Evolutionary conservation across 805 yeast genomes (phyloP).

Genomic region (Zygoascus bituminiphila): DNA sequence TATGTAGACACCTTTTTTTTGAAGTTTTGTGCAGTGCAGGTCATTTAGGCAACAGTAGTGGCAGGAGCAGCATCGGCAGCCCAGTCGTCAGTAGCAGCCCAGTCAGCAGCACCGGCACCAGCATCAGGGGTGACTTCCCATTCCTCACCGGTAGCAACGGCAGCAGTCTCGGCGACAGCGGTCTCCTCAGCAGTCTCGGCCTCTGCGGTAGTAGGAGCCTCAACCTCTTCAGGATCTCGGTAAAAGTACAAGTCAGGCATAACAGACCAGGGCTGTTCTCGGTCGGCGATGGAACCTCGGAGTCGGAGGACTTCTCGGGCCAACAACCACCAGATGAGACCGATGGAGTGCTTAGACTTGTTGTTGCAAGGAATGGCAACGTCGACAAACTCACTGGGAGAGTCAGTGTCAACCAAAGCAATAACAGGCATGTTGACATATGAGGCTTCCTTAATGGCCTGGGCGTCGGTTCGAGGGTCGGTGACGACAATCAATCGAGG

Average conservation of each 20-base stretch:
- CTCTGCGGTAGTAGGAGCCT: constrained; percentile 61
- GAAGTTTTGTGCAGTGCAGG: neutral
- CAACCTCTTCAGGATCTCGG: constrained; percentile 99
- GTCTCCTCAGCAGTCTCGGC: constrained; percentile 57
- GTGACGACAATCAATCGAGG: constrained; percentile 99
- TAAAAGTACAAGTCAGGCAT: constrained; percentile 99
- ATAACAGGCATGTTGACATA: constrained; percentile 99
- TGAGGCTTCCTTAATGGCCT: constrained; percentile 99
- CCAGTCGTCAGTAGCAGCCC: constrained; percentile 44
- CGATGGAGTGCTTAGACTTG: constrained; percentile 99
- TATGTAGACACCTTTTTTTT: neutral
- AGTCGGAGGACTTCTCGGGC: constrained; percentile 99
- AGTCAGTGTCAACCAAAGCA: constrained; percentile 97
- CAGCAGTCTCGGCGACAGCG: constrained; percentile 70
- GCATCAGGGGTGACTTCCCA: constrained; percentile 32
- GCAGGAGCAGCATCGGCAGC: constrained; percentile 33
- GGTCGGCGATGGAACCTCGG: constrained; percentile 95
- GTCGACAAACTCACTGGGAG: constrained; percentile 98
- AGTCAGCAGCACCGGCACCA: constrained; percentile 52
- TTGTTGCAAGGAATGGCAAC: constrained; percentile 99
- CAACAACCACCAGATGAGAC: constrained; percentile 99
- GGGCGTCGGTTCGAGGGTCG: constrained; percentile 99
- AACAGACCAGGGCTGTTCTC: constrained; percentile 95
- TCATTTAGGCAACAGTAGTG: constrained; percentile 21
- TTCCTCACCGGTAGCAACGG: constrained; percentile 47